Evolutionary conservation across 1,284 basidiomycete genomes (phyloP), one percentile per base, ranked within the genome.

Genomic region (Sanghuangporus sanghuang): DNA sequence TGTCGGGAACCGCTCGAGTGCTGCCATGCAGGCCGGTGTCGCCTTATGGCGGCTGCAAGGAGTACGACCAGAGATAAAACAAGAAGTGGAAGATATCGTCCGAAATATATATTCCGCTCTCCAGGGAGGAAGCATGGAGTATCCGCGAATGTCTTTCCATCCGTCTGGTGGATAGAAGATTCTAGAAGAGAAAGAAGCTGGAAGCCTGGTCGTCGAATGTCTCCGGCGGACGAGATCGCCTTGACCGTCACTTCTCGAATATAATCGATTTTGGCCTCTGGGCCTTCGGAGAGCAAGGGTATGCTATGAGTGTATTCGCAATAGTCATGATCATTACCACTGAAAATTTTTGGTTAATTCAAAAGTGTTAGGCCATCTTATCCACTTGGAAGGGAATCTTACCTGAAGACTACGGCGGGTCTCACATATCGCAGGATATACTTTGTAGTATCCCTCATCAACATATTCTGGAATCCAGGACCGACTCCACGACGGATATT

Each of bases 251-350:
- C 79, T 73, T 92, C 89, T 61, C 79, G 78, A 49, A 85, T 76
- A 12, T 72, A 73, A 50, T 71, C 46, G 48, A 67, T 44, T 59
- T 60, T 50, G 49, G 64, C 42, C 23, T 62, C 70, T 12, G 67
- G 65, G 48, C 71, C 71, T 38, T 64, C 42, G 69, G 67, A 55
- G 69, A 42, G 59, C 65, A 56, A 8, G 67, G 67, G 12, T 78
- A 71, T 58, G 76, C 62, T 71, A 71, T 93, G 90, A 63, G 76
- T 77, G 67, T 89, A 82, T 69, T 93, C 90, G 73, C 93, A 96
- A 67, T 93, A 93, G 71, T 96, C 93, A 67, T 92, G 90, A 74
- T 96, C 91, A 72, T 96, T 93, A 8, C 90, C 94, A 68, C 92
- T 93, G 70, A 18, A 2, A 6, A 36, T 32, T n/a, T 48, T 39